Base-by-base conservation (phyloP, 2,329 filamentous ascomycete genomes). In the Sporothrix brasiliensis region DNA sequence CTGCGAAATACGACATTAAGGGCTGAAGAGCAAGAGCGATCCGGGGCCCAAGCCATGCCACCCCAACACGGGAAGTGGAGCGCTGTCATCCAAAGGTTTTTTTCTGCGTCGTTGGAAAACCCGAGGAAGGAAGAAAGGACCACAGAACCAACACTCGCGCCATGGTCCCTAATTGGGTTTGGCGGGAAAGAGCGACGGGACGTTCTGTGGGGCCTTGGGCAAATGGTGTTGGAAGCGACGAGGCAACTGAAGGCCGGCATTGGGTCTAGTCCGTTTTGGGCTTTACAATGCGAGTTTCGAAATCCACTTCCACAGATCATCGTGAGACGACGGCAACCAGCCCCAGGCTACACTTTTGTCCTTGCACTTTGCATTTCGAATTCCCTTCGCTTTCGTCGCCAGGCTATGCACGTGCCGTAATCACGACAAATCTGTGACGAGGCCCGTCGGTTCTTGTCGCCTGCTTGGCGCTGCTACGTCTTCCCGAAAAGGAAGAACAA, bases 271-370 rank as follows among this genome's bases (percentile, higher is more conserved):
- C 56, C 34, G 4, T 16, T 44, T 61, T 21, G 56, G 56, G 56
- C 34, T 61, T 61, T 61, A 61, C 56, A 61, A 61, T 61, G 56
- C 56, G 56, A 61, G 39, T 61, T 41, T 13, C 11, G 39, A 39
- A 10, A 44, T 21, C n/a, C 50, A 11, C n/a, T 10, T 14, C 50
- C 50, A 53, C 21, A 53, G 10, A 53, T 21, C 21, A 53, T 13
- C 11, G 34, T 34, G 34, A 34, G 34, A 34, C 34, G 34, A 34
- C 34, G 6, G 34, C 34, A 7, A 34, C 9, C 54, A 21, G 27
- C 50, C 19, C 34, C 34, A 34, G 6, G 34, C 34, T 34, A 34
- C 34, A 34, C 34, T 6, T 34, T 34, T 7, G 34, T 34, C 34
- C 34, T 34, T 34, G 30, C 30, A 7, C 30, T 27, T 27, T 27